A percentile compares a stretch with the other conserved stretches of the same genome.
phyloP scores from a whole-genome alignment of 2,329 filamentous ascomycete species.

The Colletotrichum brevisporum region DNA sequence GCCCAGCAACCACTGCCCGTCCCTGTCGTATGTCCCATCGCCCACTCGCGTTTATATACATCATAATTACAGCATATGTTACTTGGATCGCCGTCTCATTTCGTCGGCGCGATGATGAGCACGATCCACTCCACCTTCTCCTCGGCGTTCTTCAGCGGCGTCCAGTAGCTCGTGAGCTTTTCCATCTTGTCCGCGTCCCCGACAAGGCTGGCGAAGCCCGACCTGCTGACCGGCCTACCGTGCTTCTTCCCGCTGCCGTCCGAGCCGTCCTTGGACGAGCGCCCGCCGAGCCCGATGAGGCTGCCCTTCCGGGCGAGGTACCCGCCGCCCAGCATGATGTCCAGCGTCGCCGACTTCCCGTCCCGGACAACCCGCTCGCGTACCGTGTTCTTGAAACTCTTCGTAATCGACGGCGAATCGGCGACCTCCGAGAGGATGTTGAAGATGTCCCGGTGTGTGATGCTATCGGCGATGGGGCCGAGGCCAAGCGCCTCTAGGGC shows the following conservation, averaged over 20 bases:
- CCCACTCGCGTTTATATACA: slow-evolving; percentile 4
- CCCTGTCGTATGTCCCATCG: not conserved
- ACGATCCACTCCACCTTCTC: slow-evolving; percentile 40
- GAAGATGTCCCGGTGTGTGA: slow-evolving; percentile 66
- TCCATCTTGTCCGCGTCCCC: slow-evolving; percentile 32
- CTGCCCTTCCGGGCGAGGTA: slow-evolving; percentile 38
- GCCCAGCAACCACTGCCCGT: not conserved
- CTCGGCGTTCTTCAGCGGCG: slow-evolving; percentile 39
- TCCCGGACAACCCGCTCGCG: slow-evolving; percentile 54
- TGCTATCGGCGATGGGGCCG: slow-evolving; percentile 48
- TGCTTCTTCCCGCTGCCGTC: slow-evolving; percentile 27
- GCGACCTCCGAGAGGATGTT: slow-evolving; percentile 65
- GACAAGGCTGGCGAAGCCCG: slow-evolving; percentile 38
- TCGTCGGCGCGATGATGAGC: slow-evolving; percentile 37
- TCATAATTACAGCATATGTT: slow-evolving; percentile 12
- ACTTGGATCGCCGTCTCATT: not conserved
- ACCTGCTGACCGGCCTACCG: slow-evolving; percentile 25
- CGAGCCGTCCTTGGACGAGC: slow-evolving; percentile 29
- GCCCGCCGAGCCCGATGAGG: slow-evolving; percentile 33
- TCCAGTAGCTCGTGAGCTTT: slow-evolving; percentile 40
- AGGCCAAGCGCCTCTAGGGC: slow-evolving; percentile 63
- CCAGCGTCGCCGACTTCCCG: slow-evolving; percentile 52
- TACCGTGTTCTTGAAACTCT: slow-evolving; percentile 61
- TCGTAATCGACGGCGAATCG: slow-evolving; percentile 58
- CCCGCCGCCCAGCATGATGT: slow-evolving; percentile 43